Evolutionary conservation across 2,329 filamentous ascomycete genomes (phyloP).

Genomic region (Colletotrichum truncatum): DNA sequence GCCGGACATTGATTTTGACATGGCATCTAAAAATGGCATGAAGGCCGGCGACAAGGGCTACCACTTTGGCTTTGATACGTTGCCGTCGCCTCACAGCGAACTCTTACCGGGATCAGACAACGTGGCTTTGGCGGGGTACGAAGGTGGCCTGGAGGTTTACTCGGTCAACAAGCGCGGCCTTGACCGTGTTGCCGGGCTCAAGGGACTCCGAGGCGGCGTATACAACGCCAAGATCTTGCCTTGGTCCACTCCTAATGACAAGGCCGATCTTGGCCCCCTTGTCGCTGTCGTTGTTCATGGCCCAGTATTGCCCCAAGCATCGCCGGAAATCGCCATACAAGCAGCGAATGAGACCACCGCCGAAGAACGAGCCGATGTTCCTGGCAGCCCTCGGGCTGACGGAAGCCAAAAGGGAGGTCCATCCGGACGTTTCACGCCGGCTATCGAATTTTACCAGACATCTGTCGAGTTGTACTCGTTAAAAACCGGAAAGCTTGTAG

Average conservation of each 20-base stretch:
- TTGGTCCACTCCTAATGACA: constrained; percentile 66
- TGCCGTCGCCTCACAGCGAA: constrained; percentile 55
- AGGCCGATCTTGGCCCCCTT: constrained; percentile 71
- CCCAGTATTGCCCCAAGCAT: constrained; percentile 63
- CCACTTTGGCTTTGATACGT: constrained; percentile 82
- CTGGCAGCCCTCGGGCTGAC: constrained; percentile 51
- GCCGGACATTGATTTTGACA: constrained; percentile 78
- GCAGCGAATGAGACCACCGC: constrained; percentile 46
- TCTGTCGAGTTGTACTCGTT: constrained; percentile 90
- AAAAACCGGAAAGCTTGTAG: constrained; percentile 75
- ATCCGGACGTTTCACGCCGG: constrained; percentile 43
- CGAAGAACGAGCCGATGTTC: constrained; percentile 51
- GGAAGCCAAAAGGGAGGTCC: constrained; percentile 47
- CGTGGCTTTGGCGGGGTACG: constrained; percentile 79
- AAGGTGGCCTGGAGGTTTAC: constrained; percentile 82
- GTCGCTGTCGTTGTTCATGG: constrained; percentile 85
- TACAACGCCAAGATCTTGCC: constrained; percentile 85
- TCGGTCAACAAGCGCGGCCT: constrained; percentile 76
- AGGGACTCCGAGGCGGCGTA: constrained; percentile 82
- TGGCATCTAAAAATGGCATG: constrained; percentile 62
- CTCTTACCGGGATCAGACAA: constrained; percentile 59
- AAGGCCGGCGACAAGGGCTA: constrained; percentile 76
- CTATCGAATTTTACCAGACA: constrained; percentile 79
- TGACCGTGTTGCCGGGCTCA: constrained; percentile 75
- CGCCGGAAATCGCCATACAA: constrained; percentile 46